These are phyloP conservation scores for Nicotiana benthamiana DNA, from an alignment of 257 asterid genomes.

Conservation along the genomic window DNA sequence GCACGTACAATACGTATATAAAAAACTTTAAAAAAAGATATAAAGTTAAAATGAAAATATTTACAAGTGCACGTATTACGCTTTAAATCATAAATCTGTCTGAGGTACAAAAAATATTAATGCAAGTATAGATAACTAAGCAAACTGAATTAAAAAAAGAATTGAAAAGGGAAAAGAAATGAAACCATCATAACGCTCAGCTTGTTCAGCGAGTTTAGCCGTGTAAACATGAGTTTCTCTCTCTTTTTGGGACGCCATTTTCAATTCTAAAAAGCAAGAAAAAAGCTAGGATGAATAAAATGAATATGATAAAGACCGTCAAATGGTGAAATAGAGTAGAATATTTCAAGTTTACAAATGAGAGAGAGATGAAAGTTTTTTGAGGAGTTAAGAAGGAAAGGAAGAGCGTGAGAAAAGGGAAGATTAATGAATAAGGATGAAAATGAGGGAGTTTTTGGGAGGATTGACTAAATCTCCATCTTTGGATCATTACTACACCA, in stretches of 20 bases:
- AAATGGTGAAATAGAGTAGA: background rate
- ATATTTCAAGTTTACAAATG: background rate
- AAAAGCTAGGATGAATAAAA: background rate
- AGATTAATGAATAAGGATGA: constrained; percentile 2
- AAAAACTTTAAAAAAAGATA: background rate
- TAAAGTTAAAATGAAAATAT: background rate
- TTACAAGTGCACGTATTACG: background rate
- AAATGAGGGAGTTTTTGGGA: background rate
- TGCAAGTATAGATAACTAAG: background rate
- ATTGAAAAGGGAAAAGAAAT: background rate
- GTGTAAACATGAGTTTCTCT: constrained; percentile 70
- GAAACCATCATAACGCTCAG: constrained; percentile 82
- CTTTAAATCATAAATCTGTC: background rate
- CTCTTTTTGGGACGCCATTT: constrained; percentile 65
- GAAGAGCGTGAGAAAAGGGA: constrained; percentile 20
- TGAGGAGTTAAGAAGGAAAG: constrained; percentile 18
- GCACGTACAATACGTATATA: background rate
- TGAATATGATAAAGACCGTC: background rate
- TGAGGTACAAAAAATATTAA: no score
- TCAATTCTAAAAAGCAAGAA: background rate
- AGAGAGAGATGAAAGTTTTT: background rate
- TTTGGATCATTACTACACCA: constrained; percentile 7
- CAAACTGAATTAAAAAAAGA: background rate
- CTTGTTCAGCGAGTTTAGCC: constrained; percentile 89
- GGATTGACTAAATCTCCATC: constrained; percentile 21